A percentile compares a stretch with the other conserved stretches of the same genome.
Evolutionary conservation across 2,329 filamentous ascomycete genomes (phyloP).

Genomic region (Fusarium newnesense): DNA sequence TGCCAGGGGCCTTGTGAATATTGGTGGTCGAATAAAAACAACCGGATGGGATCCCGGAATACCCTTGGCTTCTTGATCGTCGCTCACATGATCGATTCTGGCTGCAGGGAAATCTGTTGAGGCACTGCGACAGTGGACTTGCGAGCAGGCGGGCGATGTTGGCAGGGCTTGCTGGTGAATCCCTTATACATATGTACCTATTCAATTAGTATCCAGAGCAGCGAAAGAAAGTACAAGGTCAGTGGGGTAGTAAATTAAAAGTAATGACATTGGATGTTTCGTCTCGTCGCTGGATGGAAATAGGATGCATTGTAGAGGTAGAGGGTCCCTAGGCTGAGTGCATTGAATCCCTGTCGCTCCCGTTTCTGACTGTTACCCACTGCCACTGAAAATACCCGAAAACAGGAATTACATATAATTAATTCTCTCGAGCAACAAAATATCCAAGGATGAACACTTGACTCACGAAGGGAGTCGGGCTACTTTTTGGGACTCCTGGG

Average conservation of each 20-base stretch:
- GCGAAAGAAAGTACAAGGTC: not conserved
- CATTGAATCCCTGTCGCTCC: not conserved
- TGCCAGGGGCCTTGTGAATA: not conserved
- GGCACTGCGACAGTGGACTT: not conserved
- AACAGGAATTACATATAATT: not conserved
- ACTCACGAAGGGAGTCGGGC: not conserved
- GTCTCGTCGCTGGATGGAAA: not conserved
- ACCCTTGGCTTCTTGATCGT: constrained; percentile 5
- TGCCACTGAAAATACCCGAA: not conserved
- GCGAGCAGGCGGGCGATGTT: not conserved
- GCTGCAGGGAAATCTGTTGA: constrained; percentile 34
- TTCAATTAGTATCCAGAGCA: not conserved
- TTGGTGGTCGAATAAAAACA: not conserved
- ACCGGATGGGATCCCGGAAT: not conserved
- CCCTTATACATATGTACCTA: not conserved
- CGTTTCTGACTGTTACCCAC: not conserved
- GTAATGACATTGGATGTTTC: not conserved
- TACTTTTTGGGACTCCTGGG: not conserved
- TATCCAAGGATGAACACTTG: not conserved
- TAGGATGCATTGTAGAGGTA: not conserved
- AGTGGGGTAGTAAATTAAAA: not conserved
- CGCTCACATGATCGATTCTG: constrained; percentile 40
- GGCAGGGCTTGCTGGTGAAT: not conserved
- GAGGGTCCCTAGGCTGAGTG: not conserved
- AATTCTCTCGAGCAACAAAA: not conserved